These are phyloP conservation scores for Agrocybe praecox DNA, from an alignment of 768 basidiomycete species.

Conservation along the genomic window DNA sequence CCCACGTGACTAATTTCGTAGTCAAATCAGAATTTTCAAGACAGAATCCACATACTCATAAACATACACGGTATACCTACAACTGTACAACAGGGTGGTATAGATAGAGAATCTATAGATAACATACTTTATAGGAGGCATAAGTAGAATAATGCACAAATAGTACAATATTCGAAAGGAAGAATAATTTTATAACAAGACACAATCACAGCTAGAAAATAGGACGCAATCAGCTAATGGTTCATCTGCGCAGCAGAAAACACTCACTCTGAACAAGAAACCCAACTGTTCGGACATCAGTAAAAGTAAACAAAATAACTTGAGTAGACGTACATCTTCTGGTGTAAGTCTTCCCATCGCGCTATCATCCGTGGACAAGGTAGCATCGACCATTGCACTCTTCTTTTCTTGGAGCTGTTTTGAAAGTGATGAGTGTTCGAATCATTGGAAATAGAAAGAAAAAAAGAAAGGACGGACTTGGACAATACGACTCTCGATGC, in stretches of 20 bases:
- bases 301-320: not conserved
- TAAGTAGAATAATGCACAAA: no score
- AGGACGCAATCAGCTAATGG: conserved; percentile 1
- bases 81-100: no score
- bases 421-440: not conserved
- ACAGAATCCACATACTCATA: no score
- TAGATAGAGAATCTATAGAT: no score
- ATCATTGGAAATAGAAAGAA: no score
- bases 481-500: conserved; percentile 93
- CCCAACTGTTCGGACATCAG: conserved; percentile 41
- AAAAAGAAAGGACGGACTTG: conserved; percentile 46
- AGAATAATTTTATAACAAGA: no score
- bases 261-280: conserved; percentile 58
- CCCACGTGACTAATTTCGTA: no score
- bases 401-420: conserved; percentile 93
- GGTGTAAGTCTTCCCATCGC: conserved; percentile 94
- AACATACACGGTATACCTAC: no score
- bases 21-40: no score
- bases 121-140: no score
- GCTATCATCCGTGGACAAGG: conserved; percentile 79
- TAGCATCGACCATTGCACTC: conserved; percentile 91
- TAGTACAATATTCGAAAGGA: no score
- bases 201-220: not conserved
- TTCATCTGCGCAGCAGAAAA: no score
- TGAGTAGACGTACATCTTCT: conserved; percentile 57